Conservation (phyloP, 2,329 filamentous ascomycete genomes). For the Xylaria sp. region DNA sequence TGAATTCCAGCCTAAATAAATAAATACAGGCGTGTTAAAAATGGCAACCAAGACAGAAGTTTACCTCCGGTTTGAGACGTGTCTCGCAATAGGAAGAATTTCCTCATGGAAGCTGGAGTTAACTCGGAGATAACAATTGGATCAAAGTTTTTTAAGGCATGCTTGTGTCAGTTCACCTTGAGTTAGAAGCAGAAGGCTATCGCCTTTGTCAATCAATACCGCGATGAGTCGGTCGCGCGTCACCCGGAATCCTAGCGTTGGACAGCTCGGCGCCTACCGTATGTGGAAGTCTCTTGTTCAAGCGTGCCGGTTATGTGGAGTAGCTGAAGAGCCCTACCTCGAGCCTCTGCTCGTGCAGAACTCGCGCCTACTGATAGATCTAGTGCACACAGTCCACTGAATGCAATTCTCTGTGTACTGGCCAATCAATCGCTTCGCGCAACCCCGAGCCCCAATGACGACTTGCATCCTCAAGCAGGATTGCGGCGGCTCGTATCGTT, state of each 20-base stretch:
- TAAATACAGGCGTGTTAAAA: not conserved
- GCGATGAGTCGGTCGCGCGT: not conserved
- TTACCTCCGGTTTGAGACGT: constrained; percentile 10
- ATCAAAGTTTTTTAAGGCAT: not conserved
- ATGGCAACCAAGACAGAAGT: not conserved
- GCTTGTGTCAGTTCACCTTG: not conserved
- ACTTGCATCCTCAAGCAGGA: constrained; percentile 18
- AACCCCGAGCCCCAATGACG: constrained; percentile 9
- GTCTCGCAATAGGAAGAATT: constrained; percentile 9
- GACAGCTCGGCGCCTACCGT: not conserved
- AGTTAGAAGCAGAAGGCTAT: not conserved
- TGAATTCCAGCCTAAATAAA: not conserved
- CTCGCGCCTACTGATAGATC: not conserved
- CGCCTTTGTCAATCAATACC: not conserved
- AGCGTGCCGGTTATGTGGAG: constrained; percentile 5
- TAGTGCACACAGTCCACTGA: not conserved
- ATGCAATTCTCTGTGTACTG: constrained; percentile 12
- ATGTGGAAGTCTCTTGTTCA: not conserved
- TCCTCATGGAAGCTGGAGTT: not conserved
- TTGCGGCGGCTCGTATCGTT: constrained; percentile 14
- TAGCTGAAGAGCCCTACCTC: constrained; percentile 5
- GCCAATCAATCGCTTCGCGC: constrained; percentile 24
- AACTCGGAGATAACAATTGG: not conserved
- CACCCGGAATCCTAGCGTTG: not conserved
- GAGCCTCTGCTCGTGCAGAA: not conserved